Evolutionary conservation across 192 early-diverging fungal species (phyloP), one percentile per base, ranked within the genome.

Genomic region (Entomortierella beljakovae): DNA sequence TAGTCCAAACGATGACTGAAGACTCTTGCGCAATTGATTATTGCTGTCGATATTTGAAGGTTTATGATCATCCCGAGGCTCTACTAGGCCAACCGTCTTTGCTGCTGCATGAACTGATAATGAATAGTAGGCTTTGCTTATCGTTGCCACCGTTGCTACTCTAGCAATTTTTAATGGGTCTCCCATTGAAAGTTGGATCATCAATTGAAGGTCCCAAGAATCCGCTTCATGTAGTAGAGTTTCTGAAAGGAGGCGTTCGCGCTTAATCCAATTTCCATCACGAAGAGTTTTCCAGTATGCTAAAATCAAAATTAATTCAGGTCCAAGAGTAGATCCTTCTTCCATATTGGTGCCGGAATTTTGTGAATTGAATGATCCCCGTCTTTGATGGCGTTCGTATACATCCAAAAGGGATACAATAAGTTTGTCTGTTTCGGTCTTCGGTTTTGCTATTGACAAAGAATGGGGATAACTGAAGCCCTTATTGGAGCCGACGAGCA

Each of bases 61-160:
- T 31, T 37, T 16, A n/a, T 48, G n/a, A 7, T 32, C 65, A 7
- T 33, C 43, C 5, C n/a, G 15, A 6, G 26, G 25, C 2, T 34
- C 42, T 5, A 49, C n/a, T 22, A 79, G 28, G 0, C 75, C 75
- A 0, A 79, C 75, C 0, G 67, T 22, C 15, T 58, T 46, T 6
- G 62, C 75, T 37, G 61, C 29, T 6, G 49, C 64, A 5, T 26
- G 23, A 6, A 79, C 43, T 11, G 75, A 62, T 15, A 79, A 57
- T 0, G 67, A 79, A 25, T 79, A 70, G 22, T 69, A 79, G 1
- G 75, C 75, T 43, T 79, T 79, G 50, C 33, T 48, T 48, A 79
- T 79, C 1, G 49, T 54, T 1, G 54, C 67, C 40, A 79, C 75
- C 22, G 46, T 79, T 35, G 35, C 22, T 0, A 37, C 6, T 25